phyloP scores from a whole-genome alignment of 2,329 filamentous ascomycete species.

The Xylaria polymorpha region DNA sequence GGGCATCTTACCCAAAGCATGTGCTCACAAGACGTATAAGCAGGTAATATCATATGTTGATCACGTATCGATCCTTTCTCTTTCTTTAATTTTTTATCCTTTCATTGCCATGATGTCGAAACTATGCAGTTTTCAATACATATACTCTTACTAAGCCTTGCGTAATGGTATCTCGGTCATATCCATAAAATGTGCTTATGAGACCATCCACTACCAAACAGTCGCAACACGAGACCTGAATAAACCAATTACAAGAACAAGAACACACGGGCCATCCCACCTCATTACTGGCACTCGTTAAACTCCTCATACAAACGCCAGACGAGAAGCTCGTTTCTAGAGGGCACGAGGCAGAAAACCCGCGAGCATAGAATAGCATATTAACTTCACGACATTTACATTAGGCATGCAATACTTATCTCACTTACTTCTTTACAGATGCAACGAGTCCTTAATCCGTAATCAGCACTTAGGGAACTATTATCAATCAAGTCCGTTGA shows the following conservation, averaged over 20 bases:
- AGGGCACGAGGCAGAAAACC: background rate
- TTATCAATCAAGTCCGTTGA: background rate
- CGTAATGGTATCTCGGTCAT: background rate
- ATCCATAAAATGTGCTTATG: background rate
- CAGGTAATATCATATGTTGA: background rate
- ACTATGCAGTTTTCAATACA: background rate
- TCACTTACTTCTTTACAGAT: background rate
- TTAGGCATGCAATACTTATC: background rate
- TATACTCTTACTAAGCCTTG: background rate
- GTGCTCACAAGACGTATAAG: background rate
- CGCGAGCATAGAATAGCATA: background rate
- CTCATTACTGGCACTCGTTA: background rate
- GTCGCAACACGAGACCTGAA: background rate
- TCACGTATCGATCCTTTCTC: background rate
- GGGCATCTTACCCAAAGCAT: background rate
- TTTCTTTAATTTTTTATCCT: background rate
- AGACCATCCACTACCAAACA: background rate
- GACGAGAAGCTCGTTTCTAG: background rate
- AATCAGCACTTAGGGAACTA: background rate
- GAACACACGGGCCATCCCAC: background rate
- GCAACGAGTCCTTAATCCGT: background rate
- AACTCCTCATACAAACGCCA: background rate
- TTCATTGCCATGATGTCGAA: too few relatives aligned
- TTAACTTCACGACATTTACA: background rate
- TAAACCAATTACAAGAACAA: background rate